Base-by-base conservation (phyloP, 2,329 filamentous ascomycete genomes). In the Xylaria sp. region DNA sequence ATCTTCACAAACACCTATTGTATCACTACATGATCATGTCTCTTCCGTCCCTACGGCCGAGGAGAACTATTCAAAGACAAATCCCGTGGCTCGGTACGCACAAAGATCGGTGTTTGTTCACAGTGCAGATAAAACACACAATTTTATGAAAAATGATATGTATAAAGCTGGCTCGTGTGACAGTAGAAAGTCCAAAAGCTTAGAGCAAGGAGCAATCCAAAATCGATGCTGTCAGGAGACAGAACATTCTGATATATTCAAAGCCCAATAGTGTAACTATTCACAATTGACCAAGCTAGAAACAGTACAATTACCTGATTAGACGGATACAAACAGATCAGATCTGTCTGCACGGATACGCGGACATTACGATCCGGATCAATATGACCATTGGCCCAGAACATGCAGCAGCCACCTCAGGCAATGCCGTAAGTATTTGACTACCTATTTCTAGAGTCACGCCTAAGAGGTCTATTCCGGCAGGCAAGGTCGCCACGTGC, bases 401-500 rank as follows among this genome's bases (percentile, higher is more conserved):
- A 27, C 48, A 61, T 69, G 67, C 59, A 67, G 19, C 21, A 21
- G 5, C 21, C 32, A 34, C 34, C 36, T 63, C 39, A 60, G 24
- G 24, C 62, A 60, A 45, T 57, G 11, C 47, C 3, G 56, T 11
- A 24, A 30, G 24, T 7, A 51, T 60, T 6, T 50, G 36, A 34
- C 50, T 55, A 64, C 21, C 8, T 32, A 14, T 39, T 54, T 47
- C 61, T 54, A 62, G 36, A 32, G 36, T 9, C 63, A 64, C 54
- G 11, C 42, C 51, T 39, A 17, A 45, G 24, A 42, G 63, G 39
- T 60, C 59, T 39, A 24, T 67, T 50, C 27, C 19, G n/a, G 51
- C 34, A 61, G 19, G 34, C 61, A 30, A 39, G 30, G 34, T 48
- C 39, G 53, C 67, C 67, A 69, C 67, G 67, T 69, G 67, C 27